Evolutionary conservation across 306 rosid genomes (phyloP).

Genomic region (Urtica urens): DNA sequence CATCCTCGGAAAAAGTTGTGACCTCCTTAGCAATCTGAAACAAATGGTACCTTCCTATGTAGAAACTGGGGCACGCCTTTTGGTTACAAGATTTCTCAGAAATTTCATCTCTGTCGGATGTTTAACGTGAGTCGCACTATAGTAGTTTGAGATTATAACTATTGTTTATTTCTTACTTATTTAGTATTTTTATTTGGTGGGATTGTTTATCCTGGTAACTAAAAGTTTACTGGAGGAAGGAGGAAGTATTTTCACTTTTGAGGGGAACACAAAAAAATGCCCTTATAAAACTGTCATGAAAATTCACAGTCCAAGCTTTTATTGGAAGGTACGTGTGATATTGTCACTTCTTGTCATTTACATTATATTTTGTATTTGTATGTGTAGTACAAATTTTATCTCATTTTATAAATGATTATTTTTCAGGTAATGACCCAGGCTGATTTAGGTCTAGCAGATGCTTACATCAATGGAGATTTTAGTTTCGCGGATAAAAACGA

Average conservation of each 20-base stretch:
- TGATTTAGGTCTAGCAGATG: constrained; percentile 90
- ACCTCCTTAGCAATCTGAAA: constrained; percentile 56
- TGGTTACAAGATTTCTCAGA: constrained; percentile 55
- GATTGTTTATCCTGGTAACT: neutral
- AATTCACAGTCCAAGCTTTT: constrained; percentile 69
- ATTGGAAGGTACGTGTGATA: constrained; percentile 67
- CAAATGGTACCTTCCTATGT: constrained; percentile 73
- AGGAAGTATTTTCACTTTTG: constrained; percentile 68
- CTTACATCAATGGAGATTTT: constrained; percentile 61
- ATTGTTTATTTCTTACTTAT: neutral
- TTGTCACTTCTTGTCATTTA: too few relatives aligned
- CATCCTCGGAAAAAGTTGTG: constrained; percentile 44
- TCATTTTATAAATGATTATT: constrained; percentile 1
- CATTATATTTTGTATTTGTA: too few relatives aligned
- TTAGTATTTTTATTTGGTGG: neutral
- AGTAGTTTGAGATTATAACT: neutral
- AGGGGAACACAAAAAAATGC: constrained; percentile 41
- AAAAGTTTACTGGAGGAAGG: constrained; percentile 75
- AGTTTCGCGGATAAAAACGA: constrained; percentile 58
- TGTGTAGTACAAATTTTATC: neutral
- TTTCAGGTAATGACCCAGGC: constrained; percentile 71
- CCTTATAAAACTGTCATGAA: constrained; percentile 33
- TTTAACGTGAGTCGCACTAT: constrained; percentile 65
- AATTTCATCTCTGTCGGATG: constrained; percentile 49
- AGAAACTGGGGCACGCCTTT: constrained; percentile 66